Percentiles rank a stretch among this genome's conserved stretches.
phyloP scores from a whole-genome alignment of 768 basidiomycete species.

The Tricholoma sp. region DNA sequence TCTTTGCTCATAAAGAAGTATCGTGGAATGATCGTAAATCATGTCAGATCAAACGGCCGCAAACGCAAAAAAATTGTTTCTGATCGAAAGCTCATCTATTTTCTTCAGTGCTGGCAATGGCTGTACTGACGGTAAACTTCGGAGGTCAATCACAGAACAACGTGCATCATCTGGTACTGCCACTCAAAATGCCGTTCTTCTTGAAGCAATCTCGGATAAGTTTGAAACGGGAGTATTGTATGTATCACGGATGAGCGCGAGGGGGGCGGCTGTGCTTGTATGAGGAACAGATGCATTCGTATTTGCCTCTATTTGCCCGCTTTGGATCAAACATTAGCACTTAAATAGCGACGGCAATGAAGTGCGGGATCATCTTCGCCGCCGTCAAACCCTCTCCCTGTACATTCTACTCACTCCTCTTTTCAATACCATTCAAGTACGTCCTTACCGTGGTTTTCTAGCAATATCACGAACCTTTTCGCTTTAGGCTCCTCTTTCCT shows the following conservation, averaged over 20 bases:
- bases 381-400: neutral
- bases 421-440: slow-evolving; percentile 9
- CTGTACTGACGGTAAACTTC: no score
- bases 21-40: no score
- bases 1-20: no score
- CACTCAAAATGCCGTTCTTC: no score
- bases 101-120: no score
- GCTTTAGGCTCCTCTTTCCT: neutral
- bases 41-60: no score
- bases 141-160: no score
- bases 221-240: neutral
- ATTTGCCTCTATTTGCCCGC: neutral
- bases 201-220: no score
- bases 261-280: neutral
- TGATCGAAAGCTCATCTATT: no score
- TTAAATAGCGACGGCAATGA: neutral
- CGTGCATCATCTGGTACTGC: no score
- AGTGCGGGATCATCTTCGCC: neutral
- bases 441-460: neutral
- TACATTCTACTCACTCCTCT: neutral
- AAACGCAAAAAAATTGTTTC: no score
- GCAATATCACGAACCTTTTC: neutral
- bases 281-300: neutral
- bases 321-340: neutral
- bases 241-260: neutral